Evolutionary conservation across 1,139 yeast species (phyloP).

Genomic region (Citeromyces siamensis): DNA sequence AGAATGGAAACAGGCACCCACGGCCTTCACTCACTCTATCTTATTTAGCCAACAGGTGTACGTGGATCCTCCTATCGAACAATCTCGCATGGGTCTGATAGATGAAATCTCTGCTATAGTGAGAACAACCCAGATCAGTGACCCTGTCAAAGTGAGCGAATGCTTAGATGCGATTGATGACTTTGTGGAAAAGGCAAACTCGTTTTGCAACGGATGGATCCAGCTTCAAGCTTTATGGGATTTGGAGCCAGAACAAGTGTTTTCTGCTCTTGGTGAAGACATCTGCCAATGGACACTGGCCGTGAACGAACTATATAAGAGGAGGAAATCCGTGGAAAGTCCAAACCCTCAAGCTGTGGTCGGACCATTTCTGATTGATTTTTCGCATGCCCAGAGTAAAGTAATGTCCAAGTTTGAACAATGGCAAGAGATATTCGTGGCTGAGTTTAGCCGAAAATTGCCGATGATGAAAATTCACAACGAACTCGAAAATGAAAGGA

Average conservation of each 20-base stretch:
- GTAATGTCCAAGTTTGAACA: constrained; percentile 42
- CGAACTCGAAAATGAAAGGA: constrained; percentile 17
- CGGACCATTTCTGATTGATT: constrained; percentile 30
- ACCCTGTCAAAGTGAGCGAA: constrained; percentile 9
- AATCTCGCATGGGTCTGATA: neutral
- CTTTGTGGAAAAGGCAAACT: constrained; percentile 17
- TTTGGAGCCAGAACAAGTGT: constrained; percentile 23
- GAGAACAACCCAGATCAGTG: neutral
- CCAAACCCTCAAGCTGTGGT: constrained; percentile 22
- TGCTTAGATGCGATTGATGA: constrained; percentile 13
- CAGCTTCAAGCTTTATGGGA: constrained; percentile 53
- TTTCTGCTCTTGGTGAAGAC: constrained; percentile 20
- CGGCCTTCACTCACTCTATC: neutral
- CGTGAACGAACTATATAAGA: constrained; percentile 30
- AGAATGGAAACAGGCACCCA: constrained; percentile 5
- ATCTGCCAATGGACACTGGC: constrained; percentile 35
- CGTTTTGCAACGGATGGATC: constrained; percentile 38
- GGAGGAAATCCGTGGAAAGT: constrained; percentile 37
- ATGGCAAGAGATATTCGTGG: constrained; percentile 28
- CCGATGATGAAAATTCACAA: constrained; percentile 8
- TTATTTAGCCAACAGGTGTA: neutral
- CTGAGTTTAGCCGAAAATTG: neutral
- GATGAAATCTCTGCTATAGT: constrained; percentile 3
- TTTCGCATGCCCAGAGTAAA: constrained; percentile 40
- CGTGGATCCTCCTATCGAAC: constrained; percentile 2